Percentiles rank a stretch among this genome's conserved stretches.
Conservation (phyloP, 176 grass and related monocot species). For the Leersia perrieri region DNA sequence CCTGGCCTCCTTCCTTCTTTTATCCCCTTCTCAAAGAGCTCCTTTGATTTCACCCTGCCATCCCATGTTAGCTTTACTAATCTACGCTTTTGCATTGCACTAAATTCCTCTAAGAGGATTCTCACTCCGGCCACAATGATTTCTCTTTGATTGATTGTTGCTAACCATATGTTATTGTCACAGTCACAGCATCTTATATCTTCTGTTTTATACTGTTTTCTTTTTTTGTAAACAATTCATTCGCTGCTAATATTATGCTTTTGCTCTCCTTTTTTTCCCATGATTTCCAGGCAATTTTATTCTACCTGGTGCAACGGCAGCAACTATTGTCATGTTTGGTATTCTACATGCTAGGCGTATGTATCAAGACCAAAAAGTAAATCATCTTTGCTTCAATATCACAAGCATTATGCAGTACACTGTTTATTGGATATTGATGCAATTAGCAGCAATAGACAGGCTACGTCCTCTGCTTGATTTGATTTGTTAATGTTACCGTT, state of each 20-base stretch:
- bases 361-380: slow-evolving; percentile 76
- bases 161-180: not conserved
- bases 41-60: not conserved
- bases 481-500: not conserved
- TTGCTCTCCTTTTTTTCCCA: not conserved
- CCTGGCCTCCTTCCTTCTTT: no score
- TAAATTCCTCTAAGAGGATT: not conserved
- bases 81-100: not conserved
- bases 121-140: no score
- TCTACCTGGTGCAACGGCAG: slow-evolving; percentile 72
- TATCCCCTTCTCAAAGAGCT: not conserved
- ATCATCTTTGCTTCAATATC: not conserved
- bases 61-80: not conserved
- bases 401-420: not conserved
- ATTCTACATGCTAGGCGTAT: slow-evolving; percentile 73
- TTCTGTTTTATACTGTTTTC: not conserved
- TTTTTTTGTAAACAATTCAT: not conserved
- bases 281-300: slow-evolving; percentile 55
- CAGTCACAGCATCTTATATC: not conserved
- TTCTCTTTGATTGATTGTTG: no score
- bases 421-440: not conserved
- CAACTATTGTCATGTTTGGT: slow-evolving; percentile 79
- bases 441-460: not conserved
- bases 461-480: not conserved
- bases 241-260: not conserved